Evolutionary conservation across 805 yeast genomes (phyloP).

Genomic region (Metschnikowia kofuensis): DNA sequence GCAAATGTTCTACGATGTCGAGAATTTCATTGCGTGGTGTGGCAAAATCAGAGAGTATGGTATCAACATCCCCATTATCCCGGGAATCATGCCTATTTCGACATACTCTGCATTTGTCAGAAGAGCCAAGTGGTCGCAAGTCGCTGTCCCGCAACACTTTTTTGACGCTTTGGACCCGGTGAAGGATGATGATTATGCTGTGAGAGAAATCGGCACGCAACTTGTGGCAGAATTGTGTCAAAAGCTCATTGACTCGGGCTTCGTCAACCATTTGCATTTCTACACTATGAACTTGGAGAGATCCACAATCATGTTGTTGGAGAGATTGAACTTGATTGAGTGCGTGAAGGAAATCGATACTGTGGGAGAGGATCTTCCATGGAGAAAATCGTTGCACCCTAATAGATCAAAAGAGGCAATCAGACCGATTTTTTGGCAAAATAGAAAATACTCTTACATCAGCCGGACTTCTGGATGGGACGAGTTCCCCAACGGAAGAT

Average conservation of each 20-base stretch:
- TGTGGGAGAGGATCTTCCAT: slow-evolving; percentile 57
- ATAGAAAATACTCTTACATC: slow-evolving; percentile 85
- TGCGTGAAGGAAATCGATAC: slow-evolving; percentile 36
- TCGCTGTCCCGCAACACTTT: slow-evolving; percentile 73
- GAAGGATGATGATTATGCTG: slow-evolving; percentile 85
- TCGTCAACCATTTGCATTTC: slow-evolving; percentile 84
- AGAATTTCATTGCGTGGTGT: slow-evolving; percentile 83
- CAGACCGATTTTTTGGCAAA: slow-evolving; percentile 95
- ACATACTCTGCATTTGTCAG: slow-evolving; percentile 89
- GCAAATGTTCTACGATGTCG: slow-evolving; percentile 96
- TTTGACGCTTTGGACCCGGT: slow-evolving; percentile 69
- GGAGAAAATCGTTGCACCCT: slow-evolving; percentile 88
- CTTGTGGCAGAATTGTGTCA: slow-evolving; percentile 82
- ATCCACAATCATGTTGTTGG: slow-evolving; percentile 84
- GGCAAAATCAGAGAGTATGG: slow-evolving; percentile 64
- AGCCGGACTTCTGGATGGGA: slow-evolving; percentile 93
- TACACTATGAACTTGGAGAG: slow-evolving; percentile 97
- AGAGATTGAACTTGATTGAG: slow-evolving; percentile 60
- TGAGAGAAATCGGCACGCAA: slow-evolving; percentile 81
- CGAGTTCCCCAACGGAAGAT: slow-evolving; percentile 97
- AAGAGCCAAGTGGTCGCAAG: slow-evolving; percentile 92
- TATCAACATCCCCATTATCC: slow-evolving; percentile 81
- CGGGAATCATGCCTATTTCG: slow-evolving; percentile 99
- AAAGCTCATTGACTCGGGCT: slow-evolving; percentile 64
- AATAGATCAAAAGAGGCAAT: slow-evolving; percentile 76